Evolutionary conservation across 106 monocot genomes (phyloP).

Genomic region (Cymbidium sinense): DNA sequence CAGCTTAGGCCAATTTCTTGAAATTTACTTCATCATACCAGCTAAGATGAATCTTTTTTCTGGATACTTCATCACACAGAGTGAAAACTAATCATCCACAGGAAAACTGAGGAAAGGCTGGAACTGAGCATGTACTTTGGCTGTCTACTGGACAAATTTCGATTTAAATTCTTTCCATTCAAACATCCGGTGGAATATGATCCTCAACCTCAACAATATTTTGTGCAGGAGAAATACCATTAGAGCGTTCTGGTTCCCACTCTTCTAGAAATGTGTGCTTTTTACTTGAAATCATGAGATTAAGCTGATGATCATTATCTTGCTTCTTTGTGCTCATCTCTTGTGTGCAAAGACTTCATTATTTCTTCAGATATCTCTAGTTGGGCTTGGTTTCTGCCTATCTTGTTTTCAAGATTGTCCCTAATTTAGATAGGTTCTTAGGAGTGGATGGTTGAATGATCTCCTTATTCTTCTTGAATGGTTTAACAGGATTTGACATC

Average conservation of each 20-base stretch:
- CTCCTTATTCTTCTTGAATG: background rate
- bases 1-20: conserved; percentile 53
- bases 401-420: background rate
- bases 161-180: background rate
- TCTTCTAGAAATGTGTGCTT: background rate
- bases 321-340: conserved; percentile 1
- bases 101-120: background rate
- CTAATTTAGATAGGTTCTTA: background rate
- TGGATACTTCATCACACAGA: conserved; percentile 1
- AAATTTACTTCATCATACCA: conserved; percentile 9
- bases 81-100: conserved; percentile 40
- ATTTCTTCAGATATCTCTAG: background rate
- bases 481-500: background rate
- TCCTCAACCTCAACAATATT: conserved; percentile 1
- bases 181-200: background rate
- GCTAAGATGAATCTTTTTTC: conserved; percentile 16
- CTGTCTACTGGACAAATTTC: conserved; percentile 2
- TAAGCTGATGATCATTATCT: background rate
- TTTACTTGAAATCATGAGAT: background rate
- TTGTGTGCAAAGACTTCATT: background rate
- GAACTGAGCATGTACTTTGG: conserved; percentile 5
- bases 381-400: background rate
- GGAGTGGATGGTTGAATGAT: conserved; percentile 2
- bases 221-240: background rate
- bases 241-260: background rate